phyloP scores from a whole-genome alignment of 768 basidiomycete genomes.

The Leccinum obscurum region DNA sequence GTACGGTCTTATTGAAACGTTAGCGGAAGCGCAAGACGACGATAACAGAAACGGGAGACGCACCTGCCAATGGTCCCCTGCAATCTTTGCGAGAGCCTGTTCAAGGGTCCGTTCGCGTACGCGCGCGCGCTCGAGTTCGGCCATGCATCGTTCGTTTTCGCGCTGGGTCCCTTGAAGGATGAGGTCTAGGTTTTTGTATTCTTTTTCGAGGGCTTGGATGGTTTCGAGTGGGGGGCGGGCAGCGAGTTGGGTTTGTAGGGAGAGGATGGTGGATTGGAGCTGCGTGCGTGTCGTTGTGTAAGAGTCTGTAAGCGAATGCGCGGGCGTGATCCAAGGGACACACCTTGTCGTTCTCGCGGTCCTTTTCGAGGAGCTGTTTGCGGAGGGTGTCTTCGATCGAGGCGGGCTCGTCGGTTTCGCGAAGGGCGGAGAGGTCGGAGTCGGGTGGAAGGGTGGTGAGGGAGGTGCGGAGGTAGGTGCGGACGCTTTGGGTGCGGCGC shows the following conservation, averaged over 20 bases:
- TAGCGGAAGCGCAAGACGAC: background rate
- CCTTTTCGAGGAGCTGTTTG: slow-evolving; percentile 63
- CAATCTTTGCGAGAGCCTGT: slow-evolving; percentile 64
- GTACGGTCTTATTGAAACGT: slow-evolving; percentile 22
- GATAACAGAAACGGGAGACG: slow-evolving; percentile 11
- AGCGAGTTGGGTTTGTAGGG: slow-evolving; percentile 64
- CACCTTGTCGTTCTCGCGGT: slow-evolving; percentile 71
- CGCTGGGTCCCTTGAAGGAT: slow-evolving; percentile 78
- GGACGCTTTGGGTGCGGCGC: slow-evolving; percentile 66
- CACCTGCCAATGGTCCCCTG: slow-evolving; percentile 85
- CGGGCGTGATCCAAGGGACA: background rate
- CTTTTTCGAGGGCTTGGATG: slow-evolving; percentile 66
- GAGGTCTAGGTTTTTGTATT: slow-evolving; percentile 73
- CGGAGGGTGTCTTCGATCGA: slow-evolving; percentile 56
- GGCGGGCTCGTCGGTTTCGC: slow-evolving; percentile 56
- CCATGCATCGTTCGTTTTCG: slow-evolving; percentile 86
- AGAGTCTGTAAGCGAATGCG: background rate
- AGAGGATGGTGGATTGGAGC: slow-evolving; percentile 62
- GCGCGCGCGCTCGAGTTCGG: slow-evolving; percentile 69
- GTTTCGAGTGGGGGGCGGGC: slow-evolving; percentile 68
- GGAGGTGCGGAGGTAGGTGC: slow-evolving; percentile 55
- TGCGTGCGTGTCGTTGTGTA: slow-evolving; percentile 22
- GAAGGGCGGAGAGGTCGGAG: slow-evolving; percentile 56
- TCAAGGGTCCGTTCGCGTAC: slow-evolving; percentile 78
- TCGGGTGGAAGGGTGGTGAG: slow-evolving; percentile 22